Percentiles rank a stretch among this genome's conserved stretches.
These are phyloP conservation scores for Pleurotus cornucopiae DNA, from an alignment of 768 basidiomycete genomes.

Conservation along the genomic window DNA sequence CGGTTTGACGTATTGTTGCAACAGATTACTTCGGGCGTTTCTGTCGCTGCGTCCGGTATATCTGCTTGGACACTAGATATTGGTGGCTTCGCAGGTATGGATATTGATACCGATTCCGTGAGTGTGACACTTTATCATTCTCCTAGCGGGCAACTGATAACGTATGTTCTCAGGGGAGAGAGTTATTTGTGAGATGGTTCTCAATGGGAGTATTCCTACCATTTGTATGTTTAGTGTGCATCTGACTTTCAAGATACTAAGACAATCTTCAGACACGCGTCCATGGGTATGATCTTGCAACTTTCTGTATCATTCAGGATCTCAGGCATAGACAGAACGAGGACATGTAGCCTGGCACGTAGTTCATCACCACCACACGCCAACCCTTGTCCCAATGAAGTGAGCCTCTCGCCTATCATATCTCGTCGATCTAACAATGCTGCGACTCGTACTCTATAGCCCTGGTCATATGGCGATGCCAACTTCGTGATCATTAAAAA, in stretches of 20 bases:
- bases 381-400: constrained; percentile 31
- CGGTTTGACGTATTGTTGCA: constrained; percentile 28
- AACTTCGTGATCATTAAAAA: constrained; percentile 32
- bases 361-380: constrained; percentile 19
- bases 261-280: constrained; percentile 20
- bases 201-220: constrained; percentile 32
- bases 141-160: not conserved
- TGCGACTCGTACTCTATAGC: constrained; percentile 9
- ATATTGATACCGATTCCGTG: constrained; percentile 24
- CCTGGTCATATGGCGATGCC: constrained; percentile 31
- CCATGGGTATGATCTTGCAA: constrained; percentile 20
- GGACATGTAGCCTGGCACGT: constrained; percentile 21
- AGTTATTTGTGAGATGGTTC: constrained; percentile 32
- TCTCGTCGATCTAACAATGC: not conserved
- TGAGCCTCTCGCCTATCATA: not conserved
- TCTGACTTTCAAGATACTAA: not conserved
- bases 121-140: not conserved
- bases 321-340: constrained; percentile 15
- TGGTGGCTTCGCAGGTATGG: constrained; percentile 28
- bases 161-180: constrained; percentile 19
- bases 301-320: not conserved
- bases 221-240: constrained; percentile 18
- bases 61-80: constrained; percentile 35
- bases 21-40: constrained; percentile 29
- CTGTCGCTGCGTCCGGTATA: constrained; percentile 29